Conservation (phyloP, 106 monocot genomes). For the Alisma plantagoaquatica region DNA sequence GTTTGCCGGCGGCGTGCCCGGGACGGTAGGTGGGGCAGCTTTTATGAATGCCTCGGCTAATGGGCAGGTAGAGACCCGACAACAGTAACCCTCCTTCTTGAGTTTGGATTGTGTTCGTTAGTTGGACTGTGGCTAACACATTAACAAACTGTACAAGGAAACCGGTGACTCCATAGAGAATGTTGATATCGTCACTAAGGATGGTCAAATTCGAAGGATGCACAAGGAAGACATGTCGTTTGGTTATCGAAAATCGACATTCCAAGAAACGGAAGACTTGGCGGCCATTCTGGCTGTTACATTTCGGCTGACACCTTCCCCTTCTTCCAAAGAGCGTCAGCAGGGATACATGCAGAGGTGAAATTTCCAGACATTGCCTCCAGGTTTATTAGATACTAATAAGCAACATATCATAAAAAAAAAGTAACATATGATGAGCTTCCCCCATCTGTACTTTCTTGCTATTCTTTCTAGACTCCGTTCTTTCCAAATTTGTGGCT, state of each 20-base stretch:
- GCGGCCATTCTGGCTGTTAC: slow-evolving; percentile 22
- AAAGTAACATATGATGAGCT: no score
- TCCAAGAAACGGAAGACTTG: slow-evolving; percentile 28
- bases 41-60: slow-evolving; percentile 32
- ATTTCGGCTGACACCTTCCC: slow-evolving; percentile 11
- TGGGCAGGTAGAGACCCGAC: slow-evolving; percentile 23
- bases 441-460: background rate
- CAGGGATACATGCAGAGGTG: slow-evolving; percentile 17
- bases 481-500: background rate
- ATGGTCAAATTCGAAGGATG: slow-evolving; percentile 10
- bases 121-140: no score
- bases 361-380: background rate
- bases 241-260: slow-evolving; percentile 22
- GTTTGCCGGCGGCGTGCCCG: slow-evolving; percentile 18
- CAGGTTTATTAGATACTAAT: background rate
- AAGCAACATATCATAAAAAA: no score
- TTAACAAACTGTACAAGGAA: no score
- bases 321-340: slow-evolving; percentile 1
- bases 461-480: background rate
- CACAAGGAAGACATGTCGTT: slow-evolving; percentile 6
- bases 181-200: slow-evolving; percentile 17
- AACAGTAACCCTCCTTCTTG: no score
- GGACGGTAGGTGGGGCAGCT: slow-evolving; percentile 21
- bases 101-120: no score
- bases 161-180: slow-evolving; percentile 19